Percentiles rank a stretch among this genome's conserved stretches.
phyloP scores from a whole-genome alignment of 768 basidiomycete species.

The Mrakia hoshinonis region DNA sequence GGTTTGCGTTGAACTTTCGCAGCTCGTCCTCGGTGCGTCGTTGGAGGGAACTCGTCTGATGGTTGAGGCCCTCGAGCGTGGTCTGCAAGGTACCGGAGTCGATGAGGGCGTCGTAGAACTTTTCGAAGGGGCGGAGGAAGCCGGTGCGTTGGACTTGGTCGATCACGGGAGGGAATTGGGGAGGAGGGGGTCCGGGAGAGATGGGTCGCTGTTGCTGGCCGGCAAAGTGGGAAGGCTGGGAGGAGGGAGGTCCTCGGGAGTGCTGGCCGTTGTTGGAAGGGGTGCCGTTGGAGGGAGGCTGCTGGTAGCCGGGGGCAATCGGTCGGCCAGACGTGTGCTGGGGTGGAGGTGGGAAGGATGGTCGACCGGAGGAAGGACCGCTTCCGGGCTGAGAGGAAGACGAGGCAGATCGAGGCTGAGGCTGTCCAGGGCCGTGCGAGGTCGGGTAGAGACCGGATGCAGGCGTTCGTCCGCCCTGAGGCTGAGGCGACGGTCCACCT shows the following conservation, averaged over 20 bases:
- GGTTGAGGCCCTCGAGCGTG: conserved; percentile 56
- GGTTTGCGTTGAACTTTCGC: conserved; percentile 11
- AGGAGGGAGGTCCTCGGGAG: neutral
- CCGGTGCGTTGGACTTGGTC: conserved; percentile 49
- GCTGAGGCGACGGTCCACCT: neutral
- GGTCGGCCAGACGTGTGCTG: neutral
- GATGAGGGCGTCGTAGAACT: conserved; percentile 74
- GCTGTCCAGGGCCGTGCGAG: neutral
- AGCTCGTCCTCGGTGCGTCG: conserved; percentile 9
- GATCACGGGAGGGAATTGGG: no score
- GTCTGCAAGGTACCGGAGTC: conserved; percentile 69
- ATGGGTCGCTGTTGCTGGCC: neutral
- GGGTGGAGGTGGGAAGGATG: neutral
- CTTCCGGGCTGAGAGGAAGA: neutral
- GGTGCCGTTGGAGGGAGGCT: neutral
- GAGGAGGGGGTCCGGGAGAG: neutral
- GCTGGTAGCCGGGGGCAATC: neutral
- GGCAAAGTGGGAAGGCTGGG: neutral
- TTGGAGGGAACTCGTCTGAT: neutral
- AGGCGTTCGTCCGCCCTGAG: neutral
- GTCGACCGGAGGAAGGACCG: neutral
- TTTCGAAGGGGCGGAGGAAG: conserved; percentile 72
- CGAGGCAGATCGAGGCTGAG: neutral
- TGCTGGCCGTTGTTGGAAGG: neutral
- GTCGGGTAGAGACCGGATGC: neutral